These are phyloP conservation scores for Myriangium duriaei DNA, from an alignment of 2,329 filamentous ascomycete species.

Conservation along the genomic window DNA sequence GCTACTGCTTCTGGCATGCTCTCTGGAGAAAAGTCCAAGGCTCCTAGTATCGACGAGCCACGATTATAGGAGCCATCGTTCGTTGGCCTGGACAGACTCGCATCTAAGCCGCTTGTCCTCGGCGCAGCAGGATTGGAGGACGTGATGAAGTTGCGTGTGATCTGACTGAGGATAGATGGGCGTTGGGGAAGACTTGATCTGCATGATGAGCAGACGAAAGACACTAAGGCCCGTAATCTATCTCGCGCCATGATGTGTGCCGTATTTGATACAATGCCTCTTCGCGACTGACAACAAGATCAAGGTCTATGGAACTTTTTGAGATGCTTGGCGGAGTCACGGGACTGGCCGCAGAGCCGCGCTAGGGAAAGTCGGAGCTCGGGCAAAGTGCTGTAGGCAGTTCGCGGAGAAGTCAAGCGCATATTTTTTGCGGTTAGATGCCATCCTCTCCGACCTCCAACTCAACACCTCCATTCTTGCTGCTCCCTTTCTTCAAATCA, in stretches of 20 bases:
- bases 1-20: neutral
- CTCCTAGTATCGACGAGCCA: neutral
- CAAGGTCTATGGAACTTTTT: conserved; percentile 5
- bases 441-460: neutral
- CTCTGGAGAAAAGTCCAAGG: neutral
- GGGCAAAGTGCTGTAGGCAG: neutral
- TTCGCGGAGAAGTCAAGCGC: neutral
- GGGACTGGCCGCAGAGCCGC: conserved; percentile 7
- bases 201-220: conserved; percentile 27
- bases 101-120: neutral
- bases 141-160: neutral
- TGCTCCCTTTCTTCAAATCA: conserved; percentile 3
- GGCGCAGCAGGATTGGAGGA: neutral
- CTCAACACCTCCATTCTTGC: conserved; percentile 4
- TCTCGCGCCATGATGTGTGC: conserved; percentile 3
- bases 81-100: neutral
- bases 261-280: neutral
- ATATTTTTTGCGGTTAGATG: conserved; percentile 3
- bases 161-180: neutral
- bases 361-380: conserved; percentile 3
- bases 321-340: conserved; percentile 1
- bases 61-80: neutral
- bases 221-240: conserved; percentile 13
- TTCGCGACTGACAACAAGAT: neutral
- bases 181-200: neutral